Percentiles rank a stretch among this genome's conserved stretches.
Conservation (phyloP, 2,329 filamentous ascomycete species). For the Alternaria gansuensis region DNA sequence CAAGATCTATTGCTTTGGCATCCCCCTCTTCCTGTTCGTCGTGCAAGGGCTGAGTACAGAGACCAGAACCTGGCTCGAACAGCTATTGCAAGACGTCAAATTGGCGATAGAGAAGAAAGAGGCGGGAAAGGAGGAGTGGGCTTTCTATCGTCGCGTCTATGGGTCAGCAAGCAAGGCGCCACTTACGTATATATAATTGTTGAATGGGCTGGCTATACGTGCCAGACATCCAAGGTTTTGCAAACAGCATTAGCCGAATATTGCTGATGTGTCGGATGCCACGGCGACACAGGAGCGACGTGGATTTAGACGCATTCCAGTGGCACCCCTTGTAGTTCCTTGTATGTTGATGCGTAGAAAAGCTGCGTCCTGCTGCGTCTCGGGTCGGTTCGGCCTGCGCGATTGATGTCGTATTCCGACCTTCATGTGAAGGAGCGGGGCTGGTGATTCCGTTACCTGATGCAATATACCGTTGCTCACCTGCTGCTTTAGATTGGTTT, state of each 20-base stretch:
- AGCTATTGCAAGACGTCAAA: too few relatives aligned
- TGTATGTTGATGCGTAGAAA: conserved; percentile 2
- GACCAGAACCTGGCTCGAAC: too few relatives aligned
- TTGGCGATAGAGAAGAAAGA: too few relatives aligned
- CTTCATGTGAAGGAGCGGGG: conserved; percentile 35
- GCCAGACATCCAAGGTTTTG: background rate
- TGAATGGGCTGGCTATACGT: conserved; percentile 1
- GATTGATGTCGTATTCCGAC: background rate
- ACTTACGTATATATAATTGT: background rate
- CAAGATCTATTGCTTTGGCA: too few relatives aligned
- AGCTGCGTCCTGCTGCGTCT: background rate
- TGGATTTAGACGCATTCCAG: background rate
- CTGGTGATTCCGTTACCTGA: conserved; percentile 23
- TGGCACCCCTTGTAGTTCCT: background rate
- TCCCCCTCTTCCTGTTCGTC: too few relatives aligned
- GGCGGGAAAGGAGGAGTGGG: too few relatives aligned
- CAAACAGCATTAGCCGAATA: background rate
- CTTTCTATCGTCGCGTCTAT: too few relatives aligned
- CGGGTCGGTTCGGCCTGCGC: background rate
- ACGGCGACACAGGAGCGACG: background rate
- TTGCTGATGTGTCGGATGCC: background rate
- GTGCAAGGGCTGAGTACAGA: too few relatives aligned
- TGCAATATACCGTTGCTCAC: conserved; percentile 27
- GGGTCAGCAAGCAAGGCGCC: too few relatives aligned
- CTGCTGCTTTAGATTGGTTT: conserved; percentile 24